Evolutionary conservation across 2,329 filamentous ascomycete species (phyloP), one percentile per base, ranked within the genome.

Genomic region (Cadophora luteo-olivacea): DNA sequence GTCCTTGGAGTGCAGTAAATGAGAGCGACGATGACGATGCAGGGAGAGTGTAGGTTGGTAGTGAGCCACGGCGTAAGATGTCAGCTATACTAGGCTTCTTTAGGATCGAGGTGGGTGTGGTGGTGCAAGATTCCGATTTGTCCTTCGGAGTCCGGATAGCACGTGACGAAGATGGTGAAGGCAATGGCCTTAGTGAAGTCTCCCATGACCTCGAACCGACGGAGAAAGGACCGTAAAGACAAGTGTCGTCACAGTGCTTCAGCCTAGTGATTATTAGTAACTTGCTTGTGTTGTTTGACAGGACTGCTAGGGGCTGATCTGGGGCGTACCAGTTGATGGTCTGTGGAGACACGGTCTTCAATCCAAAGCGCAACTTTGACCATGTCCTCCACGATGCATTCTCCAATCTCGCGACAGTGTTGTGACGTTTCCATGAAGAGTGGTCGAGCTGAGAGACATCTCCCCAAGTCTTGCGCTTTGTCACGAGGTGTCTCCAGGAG

Each of bases 141-240:
- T 32, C 49, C n/a, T 33, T 60, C 52, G 38, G 52, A 49, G 19
- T 41, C 48, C 66, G 38, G n/a, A 38, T 14, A 36, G 48, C 45
- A 55, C 55, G 48, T 66, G 64, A 57, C 29, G 48, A 57, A 7
- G 57, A 32, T 32, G 41, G 51, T 60, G 58, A 29, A 11, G 33
- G 19, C 19, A n/a, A n/a, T n/a, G 38, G 54, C 33, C 5, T 22
- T 14, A 45, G 16, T 24, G 49, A 12, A 5, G 24, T 25, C 19
- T n/a, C 19, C 45, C 45, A 49, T 25, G n/a, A 19, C 19, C 41
- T 41, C 24, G 49, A 38, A n/a, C 49, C 52, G 12, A 45, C 41
- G 45, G 41, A 29, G 49, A 72, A 72, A 6, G 70, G 70, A 14
- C 70, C 70, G 24, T 70, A 68, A n/a, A 72, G 68, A 55, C 64